These are phyloP conservation scores for Candida pseudoglaebosa DNA, from an alignment of 805 yeast genomes.

Conservation along the genomic window DNA sequence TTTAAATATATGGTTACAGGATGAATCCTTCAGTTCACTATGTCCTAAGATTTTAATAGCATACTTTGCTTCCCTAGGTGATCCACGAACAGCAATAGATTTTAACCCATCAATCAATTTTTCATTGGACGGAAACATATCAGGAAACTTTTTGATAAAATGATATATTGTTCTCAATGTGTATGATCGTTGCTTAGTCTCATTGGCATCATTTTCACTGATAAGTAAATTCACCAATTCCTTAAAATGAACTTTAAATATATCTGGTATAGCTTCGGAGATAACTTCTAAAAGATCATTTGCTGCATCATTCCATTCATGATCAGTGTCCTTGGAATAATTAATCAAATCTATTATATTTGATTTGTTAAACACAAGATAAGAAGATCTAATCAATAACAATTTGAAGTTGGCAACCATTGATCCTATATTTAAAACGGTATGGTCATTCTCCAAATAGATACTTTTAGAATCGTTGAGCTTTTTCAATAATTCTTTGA, in stretches of 20 bases:
- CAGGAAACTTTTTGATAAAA: conserved; percentile 49
- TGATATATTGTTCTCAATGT: conserved; percentile 60
- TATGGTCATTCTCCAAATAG: conserved; percentile 25
- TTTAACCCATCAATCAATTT: conserved; percentile 43
- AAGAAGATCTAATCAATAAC: conserved; percentile 58
- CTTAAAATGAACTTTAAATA: conserved; percentile 56
- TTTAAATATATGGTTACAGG: conserved; percentile 35
- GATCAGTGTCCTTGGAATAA: conserved; percentile 33
- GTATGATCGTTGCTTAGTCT: conserved; percentile 23
- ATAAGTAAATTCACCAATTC: conserved; percentile 41
- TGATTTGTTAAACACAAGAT: conserved; percentile 60
- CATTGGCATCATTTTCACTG: conserved; percentile 10
- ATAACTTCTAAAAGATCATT: conserved; percentile 56
- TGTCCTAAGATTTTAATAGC: conserved; percentile 55
- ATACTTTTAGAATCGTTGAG: conserved; percentile 50
- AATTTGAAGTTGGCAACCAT: conserved; percentile 53
- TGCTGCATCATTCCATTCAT: conserved; percentile 32
- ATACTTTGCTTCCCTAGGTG: conserved; percentile 60
- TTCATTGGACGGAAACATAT: conserved; percentile 42
- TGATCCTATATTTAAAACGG: conserved; percentile 40
- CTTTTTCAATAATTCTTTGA: conserved; percentile 58
- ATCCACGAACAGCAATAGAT: conserved; percentile 47
- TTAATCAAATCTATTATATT: conserved; percentile 55
- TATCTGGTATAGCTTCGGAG: conserved; percentile 57
- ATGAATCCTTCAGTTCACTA: conserved; percentile 38